Evolutionary conservation across 257 asterid species (phyloP).

Genomic region (Voacanga thouarsii): DNA sequence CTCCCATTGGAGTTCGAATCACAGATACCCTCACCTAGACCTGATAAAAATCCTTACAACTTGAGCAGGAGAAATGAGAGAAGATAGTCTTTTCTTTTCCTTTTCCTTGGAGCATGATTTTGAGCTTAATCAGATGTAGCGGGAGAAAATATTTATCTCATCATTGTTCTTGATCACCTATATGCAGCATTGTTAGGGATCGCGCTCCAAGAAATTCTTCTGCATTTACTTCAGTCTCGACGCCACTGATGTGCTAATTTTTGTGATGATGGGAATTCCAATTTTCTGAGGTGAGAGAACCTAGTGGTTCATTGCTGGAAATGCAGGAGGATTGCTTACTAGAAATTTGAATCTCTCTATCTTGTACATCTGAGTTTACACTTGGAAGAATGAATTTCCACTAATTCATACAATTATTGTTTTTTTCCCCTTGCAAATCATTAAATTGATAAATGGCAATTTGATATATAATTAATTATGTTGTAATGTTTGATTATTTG

Average conservation of each 20-base stretch:
- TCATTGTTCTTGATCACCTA: background rate
- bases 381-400: background rate
- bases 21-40: background rate
- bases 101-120: background rate
- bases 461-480: background rate
- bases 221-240: background rate
- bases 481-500: too few species aligned
- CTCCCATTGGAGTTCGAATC: background rate
- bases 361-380: background rate
- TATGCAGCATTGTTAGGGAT: background rate
- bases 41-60: slow-evolving; percentile 14
- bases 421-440: background rate
- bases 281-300: background rate
- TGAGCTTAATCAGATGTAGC: background rate
- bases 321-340: background rate
- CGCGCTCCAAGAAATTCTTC: background rate
- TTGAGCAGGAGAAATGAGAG: slow-evolving; percentile 56
- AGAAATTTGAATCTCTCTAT: background rate
- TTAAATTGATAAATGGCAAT: background rate
- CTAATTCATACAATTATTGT: background rate
- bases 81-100: background rate
- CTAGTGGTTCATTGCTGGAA: background rate
- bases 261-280: background rate
- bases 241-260: background rate
- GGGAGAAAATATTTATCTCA: background rate